These are phyloP conservation scores for Boletus sensibilis DNA, from an alignment of 768 basidiomycete species.

Conservation along the genomic window DNA sequence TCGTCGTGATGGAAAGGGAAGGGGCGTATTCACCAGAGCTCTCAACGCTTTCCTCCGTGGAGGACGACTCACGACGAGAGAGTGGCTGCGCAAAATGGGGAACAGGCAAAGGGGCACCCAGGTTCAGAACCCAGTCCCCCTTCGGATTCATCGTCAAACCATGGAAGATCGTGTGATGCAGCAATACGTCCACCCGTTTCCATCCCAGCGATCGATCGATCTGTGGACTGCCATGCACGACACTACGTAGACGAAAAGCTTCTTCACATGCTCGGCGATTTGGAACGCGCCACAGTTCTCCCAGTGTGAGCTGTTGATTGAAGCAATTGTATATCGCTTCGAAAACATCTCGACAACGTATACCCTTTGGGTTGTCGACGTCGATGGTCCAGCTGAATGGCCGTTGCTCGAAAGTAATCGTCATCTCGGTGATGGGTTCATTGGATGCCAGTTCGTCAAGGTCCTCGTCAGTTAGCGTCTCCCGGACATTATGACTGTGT, in stretches of 20 bases:
- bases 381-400: conserved; percentile 37
- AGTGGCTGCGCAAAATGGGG: no score
- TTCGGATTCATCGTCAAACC: no score
- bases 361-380: conserved; percentile 38
- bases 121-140: no score
- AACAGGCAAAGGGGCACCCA: no score
- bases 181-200: conserved; percentile 52
- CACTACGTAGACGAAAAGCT: conserved; percentile 42
- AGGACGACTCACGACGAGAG: no score
- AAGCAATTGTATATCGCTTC: conserved; percentile 50
- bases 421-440: conserved; percentile 42
- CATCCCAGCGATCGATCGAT: conserved; percentile 44
- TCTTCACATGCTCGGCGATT: conserved; percentile 30
- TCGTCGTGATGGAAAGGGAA: no score
- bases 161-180: no score
- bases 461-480: conserved; percentile 35
- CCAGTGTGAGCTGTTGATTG: conserved; percentile 42
- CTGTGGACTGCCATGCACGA: conserved; percentile 35
- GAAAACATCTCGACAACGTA: conserved; percentile 58
- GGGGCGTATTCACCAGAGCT: no score
- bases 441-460: conserved; percentile 42
- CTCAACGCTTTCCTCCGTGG: no score
- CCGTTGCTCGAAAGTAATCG: conserved; percentile 39
- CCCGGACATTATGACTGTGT: conserved; percentile 10
- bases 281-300: conserved; percentile 38